Base-by-base conservation (phyloP, 2,329 filamentous ascomycete genomes). In the Conoideocrella luteorostrata region DNA sequence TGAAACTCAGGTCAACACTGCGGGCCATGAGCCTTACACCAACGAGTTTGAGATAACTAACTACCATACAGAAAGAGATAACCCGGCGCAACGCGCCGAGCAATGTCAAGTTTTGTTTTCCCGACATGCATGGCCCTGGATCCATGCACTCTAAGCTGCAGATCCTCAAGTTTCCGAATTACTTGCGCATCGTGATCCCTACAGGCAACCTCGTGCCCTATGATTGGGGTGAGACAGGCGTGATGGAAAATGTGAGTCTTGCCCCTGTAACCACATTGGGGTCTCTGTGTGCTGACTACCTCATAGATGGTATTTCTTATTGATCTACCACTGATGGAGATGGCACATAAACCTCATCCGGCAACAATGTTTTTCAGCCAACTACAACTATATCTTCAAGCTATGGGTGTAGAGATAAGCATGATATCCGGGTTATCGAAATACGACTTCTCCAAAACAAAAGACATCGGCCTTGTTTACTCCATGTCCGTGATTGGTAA, bases 141-240 rank as follows among this genome's bases (percentile, higher is more conserved):
- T 82, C 75, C 54, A 95, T 97, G 89, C 93, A 97, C 63, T 95
- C 88, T 39, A 97, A 98, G 60, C 71, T 97, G 34, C 90, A 95
- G 75, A 66, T 97, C 2, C 72, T 97, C n/a, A 91, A 89, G 54
- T 87, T 88, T 53, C 67, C 76, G 0, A 66, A 67, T 2, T 82
- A 89, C 59, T 64, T 96, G 13, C 80, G 93, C 6, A 73, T 98
- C 35, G 91, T 85, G 1, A 71, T 97, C 2, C 89, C 93, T 0
- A 91, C 84, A 4, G 93, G 89, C 2, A 98, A 98, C 55, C 69
- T 96, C 39, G 82, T 86, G 11, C 73, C 79, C 7, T 88, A 86
- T 55, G 91, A 98, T 59, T 97, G 93, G 90, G 91, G 90, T 9
- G 88, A 94, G 60, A 75, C 73, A 2, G 87, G 87, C 6, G 66